A percentile compares a stretch with the other conserved stretches of the same genome.
These are phyloP conservation scores for Amaranthus hypochondriacus DNA, from an alignment of 148 eudicot species.

Conservation along the genomic window DNA sequence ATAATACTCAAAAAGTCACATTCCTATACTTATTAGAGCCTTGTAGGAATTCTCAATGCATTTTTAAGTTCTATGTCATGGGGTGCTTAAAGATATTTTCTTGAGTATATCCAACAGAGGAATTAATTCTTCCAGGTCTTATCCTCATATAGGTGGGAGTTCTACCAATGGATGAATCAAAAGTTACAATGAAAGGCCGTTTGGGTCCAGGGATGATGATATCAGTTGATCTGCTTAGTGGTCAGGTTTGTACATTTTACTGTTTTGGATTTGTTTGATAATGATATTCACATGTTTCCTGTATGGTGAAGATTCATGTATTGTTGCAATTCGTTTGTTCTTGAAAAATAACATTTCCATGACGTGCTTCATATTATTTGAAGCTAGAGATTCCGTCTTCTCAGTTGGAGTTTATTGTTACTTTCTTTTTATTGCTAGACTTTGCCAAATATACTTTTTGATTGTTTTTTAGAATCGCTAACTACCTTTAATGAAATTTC, in stretches of 20 bases:
- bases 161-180: slow-evolving; percentile 92
- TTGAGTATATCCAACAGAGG: slow-evolving; percentile 22
- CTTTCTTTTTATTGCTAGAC: not conserved
- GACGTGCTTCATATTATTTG: not conserved
- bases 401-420: not conserved
- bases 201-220: slow-evolving; percentile 99
- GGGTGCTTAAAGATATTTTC: slow-evolving; percentile 4
- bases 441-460: not conserved
- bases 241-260: slow-evolving; percentile 63
- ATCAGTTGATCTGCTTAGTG: slow-evolving; percentile 72
- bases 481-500: too few species aligned
- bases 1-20: not conserved
- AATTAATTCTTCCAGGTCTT: slow-evolving; percentile 32
- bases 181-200: slow-evolving; percentile 93
- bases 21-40: not conserved
- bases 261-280: not conserved
- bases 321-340: not conserved
- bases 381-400: too few species aligned
- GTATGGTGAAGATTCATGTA: slow-evolving; percentile 2
- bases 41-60: not conserved
- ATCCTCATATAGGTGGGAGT: slow-evolving; percentile 79
- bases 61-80: slow-evolving; percentile 8
- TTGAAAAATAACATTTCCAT: not conserved
- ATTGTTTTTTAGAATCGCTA: not conserved
- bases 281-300: not conserved